A percentile compares a stretch with the other conserved stretches of the same genome.
phyloP scores from a whole-genome alignment of 768 basidiomycete species.

The Termitomyces sp. region DNA sequence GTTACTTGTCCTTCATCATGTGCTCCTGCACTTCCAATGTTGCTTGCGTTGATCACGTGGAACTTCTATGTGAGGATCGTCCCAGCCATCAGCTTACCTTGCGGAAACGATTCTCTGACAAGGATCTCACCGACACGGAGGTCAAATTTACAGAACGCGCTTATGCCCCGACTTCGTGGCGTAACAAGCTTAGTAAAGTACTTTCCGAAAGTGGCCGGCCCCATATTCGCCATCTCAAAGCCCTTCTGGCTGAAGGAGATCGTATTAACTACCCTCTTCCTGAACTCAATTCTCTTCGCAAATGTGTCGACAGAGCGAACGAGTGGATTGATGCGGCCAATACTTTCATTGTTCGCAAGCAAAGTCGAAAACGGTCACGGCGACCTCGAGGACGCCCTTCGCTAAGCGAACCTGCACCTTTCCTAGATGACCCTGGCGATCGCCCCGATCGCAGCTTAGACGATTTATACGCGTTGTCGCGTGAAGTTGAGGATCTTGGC shows the following conservation, averaged over 20 bases:
- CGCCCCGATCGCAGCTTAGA: slow-evolving; percentile 66
- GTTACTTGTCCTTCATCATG: slow-evolving; percentile 89
- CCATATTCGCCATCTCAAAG: slow-evolving; percentile 68
- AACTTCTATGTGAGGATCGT: slow-evolving; percentile 63
- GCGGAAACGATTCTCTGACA: slow-evolving; percentile 78
- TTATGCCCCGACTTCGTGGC: slow-evolving; percentile 70
- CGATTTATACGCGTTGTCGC: slow-evolving; percentile 63
- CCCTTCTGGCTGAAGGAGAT: slow-evolving; percentile 85
- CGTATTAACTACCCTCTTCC: slow-evolving; percentile 72
- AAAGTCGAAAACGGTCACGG: slow-evolving; percentile 71
- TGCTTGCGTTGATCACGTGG: slow-evolving; percentile 81
- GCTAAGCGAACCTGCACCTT: slow-evolving; percentile 27
- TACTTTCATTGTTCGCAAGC: slow-evolving; percentile 71
- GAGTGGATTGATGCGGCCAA: slow-evolving; percentile 89
- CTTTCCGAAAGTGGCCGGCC: slow-evolving; percentile 69
- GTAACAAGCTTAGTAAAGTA: slow-evolving; percentile 57
- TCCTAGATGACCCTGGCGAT: slow-evolving; percentile 53
- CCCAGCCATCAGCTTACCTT: slow-evolving; percentile 46
- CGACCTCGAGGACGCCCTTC: slow-evolving; percentile 52
- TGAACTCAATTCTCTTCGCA: slow-evolving; percentile 67
- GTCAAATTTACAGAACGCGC: slow-evolving; percentile 67
- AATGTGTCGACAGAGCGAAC: slow-evolving; percentile 75
- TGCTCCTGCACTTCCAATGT: slow-evolving; percentile 76
- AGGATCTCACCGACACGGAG: slow-evolving; percentile 64
- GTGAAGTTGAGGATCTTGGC: slow-evolving; percentile 71